phyloP scores from a whole-genome alignment of 768 basidiomycete genomes.

The Suillus weaverae region DNA sequence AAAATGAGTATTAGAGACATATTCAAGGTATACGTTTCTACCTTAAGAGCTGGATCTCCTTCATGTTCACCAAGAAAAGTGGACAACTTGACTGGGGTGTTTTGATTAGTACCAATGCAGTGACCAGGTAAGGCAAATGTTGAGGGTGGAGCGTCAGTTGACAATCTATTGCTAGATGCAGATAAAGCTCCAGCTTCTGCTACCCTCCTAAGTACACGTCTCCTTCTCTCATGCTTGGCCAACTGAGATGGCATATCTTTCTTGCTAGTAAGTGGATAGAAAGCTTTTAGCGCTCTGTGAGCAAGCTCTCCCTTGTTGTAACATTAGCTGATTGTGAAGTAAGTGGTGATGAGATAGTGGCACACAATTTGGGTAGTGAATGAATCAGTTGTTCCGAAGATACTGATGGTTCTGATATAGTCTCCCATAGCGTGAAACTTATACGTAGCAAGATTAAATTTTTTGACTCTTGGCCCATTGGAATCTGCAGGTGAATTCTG shows the following conservation, averaged over 20 bases:
- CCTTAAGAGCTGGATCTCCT: constrained; percentile 3
- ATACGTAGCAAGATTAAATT: no score
- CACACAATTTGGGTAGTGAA: background rate
- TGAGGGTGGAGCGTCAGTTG: no score
- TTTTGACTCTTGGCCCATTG: no score
- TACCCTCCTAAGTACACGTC: background rate
- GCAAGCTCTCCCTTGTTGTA: no score
- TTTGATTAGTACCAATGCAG: no score
- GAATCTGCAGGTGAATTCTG: no score
- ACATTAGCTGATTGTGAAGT: background rate
- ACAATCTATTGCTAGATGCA: background rate
- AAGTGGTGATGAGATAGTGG: no score
- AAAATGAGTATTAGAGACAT: background rate
- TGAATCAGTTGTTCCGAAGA: background rate
- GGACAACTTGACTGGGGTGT: no score
- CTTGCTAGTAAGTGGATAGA: constrained; percentile 25
- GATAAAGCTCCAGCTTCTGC: background rate
- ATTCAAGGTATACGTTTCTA: background rate
- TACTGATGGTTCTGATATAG: background rate
- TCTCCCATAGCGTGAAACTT: background rate
- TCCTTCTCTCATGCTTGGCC: background rate
- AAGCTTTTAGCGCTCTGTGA: constrained; percentile 34
- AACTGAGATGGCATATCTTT: background rate
- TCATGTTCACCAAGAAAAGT: no score
- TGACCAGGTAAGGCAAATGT: no score